phyloP scores from a whole-genome alignment of 768 basidiomycete species.

The Amanita thiersii region DNA sequence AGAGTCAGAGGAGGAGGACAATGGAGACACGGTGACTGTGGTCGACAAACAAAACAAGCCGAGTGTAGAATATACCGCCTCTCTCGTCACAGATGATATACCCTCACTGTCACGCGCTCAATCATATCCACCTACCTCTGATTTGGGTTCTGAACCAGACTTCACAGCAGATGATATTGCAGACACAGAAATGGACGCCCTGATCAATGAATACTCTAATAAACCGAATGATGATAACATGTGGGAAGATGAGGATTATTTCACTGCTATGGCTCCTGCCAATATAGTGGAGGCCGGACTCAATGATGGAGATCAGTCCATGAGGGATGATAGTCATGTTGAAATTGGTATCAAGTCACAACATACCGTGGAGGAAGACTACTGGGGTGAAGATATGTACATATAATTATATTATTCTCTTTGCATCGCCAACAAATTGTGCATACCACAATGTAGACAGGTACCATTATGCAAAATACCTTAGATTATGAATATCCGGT shows the following conservation, averaged over 20 bases:
- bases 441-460: no score
- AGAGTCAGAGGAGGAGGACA: constrained; percentile 13
- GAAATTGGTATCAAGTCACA: neutral
- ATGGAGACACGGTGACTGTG: constrained; percentile 13
- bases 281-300: neutral
- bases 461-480: neutral
- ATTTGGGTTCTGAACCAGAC: constrained; percentile 20
- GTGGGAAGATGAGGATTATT: constrained; percentile 6
- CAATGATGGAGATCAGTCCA: neutral
- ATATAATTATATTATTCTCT: constrained; percentile 1
- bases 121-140: constrained; percentile 33
- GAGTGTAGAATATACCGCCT: constrained; percentile 10
- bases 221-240: constrained; percentile 1
- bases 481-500: constrained; percentile 9
- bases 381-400: constrained; percentile 9
- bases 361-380: constrained; percentile 3
- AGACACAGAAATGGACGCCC: constrained; percentile 34
- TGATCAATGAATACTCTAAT: constrained; percentile 6
- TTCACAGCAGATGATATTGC: constrained; percentile 19
- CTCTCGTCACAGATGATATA: constrained; percentile 20
- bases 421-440: no score
- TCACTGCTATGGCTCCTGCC: neutral
- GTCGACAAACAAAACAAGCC: constrained; percentile 10
- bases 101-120: constrained; percentile 25
- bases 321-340: neutral